Percentiles rank a stretch among this genome's conserved stretches.
phyloP scores from a whole-genome alignment of 2,329 filamentous ascomycete species.

The Raffaelea ambrosiae region DNA sequence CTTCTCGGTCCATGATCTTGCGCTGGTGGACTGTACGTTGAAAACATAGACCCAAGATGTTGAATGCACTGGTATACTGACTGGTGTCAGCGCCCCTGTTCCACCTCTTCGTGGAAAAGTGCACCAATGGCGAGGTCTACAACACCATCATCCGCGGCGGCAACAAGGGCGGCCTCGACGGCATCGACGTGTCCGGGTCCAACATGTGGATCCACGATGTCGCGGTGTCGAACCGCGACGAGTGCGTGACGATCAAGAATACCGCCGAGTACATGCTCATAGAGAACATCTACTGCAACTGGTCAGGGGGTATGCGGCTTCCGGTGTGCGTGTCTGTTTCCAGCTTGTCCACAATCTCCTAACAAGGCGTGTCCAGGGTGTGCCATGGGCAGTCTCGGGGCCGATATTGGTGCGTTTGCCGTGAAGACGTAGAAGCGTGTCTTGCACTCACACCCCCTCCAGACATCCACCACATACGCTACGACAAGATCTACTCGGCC shows the following conservation, averaged over 20 bases:
- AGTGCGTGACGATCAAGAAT: slow-evolving; percentile 31
- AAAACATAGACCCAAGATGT: neutral
- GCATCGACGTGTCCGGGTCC: slow-evolving; percentile 43
- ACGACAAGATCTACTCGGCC: slow-evolving; percentile 49
- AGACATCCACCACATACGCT: slow-evolving; percentile 37
- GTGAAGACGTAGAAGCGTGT: too few relatives aligned
- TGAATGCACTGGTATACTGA: too few relatives aligned
- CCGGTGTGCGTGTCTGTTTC: too few relatives aligned
- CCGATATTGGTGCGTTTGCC: slow-evolving; percentile 25
- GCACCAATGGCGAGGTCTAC: slow-evolving; percentile 41
- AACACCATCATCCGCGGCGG: slow-evolving; percentile 45
- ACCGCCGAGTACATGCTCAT: slow-evolving; percentile 45
- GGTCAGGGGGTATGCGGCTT: slow-evolving; percentile 37
- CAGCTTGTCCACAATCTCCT: neutral
- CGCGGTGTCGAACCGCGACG: slow-evolving; percentile 54
- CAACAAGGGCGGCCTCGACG: slow-evolving; percentile 43
- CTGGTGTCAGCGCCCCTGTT: slow-evolving; percentile 15
- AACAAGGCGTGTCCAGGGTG: slow-evolving; percentile 26
- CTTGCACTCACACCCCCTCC: too few relatives aligned
- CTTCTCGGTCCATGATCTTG: slow-evolving; percentile 40
- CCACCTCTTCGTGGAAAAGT: slow-evolving; percentile 20
- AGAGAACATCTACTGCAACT: slow-evolving; percentile 54
- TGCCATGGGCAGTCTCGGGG: slow-evolving; percentile 46
- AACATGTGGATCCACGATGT: slow-evolving; percentile 53
- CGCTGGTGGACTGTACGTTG: slow-evolving; percentile 31